phyloP scores from a whole-genome alignment of 331 rosid species.

The Saraca asoca region DNA sequence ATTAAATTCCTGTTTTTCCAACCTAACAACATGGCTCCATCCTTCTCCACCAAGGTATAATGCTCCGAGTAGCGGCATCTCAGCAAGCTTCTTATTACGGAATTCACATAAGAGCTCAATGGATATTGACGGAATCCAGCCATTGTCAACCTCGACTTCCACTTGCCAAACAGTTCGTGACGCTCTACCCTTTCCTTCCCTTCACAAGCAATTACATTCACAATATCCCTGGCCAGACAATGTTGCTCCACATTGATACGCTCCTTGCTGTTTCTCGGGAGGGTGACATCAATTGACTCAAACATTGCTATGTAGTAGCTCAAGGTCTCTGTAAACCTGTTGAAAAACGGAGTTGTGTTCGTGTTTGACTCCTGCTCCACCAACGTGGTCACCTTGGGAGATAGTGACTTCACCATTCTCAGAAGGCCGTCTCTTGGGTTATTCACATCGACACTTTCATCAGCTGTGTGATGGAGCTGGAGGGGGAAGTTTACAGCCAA shows the following conservation, averaged over 20 bases:
- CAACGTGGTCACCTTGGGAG: conserved; percentile 78
- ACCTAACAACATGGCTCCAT: conserved; percentile 89
- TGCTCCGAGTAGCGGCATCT: conserved; percentile 80
- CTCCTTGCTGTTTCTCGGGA: conserved; percentile 69
- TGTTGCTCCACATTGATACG: conserved; percentile 88
- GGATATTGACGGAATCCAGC: conserved; percentile 85
- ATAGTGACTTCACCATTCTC: conserved; percentile 77
- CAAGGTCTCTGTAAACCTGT: conserved; percentile 73
- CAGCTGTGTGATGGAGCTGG: conserved; percentile 95
- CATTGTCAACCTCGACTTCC: conserved; percentile 94
- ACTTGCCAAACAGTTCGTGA: conserved; percentile 91
- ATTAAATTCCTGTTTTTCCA: conserved; percentile 87
- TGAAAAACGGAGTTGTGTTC: conserved; percentile 85
- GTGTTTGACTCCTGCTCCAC: conserved; percentile 98
- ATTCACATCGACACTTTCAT: conserved; percentile 83
- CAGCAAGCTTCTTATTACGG: conserved; percentile 69
- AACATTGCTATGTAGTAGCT: conserved; percentile 91
- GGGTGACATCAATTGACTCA: conserved; percentile 82
- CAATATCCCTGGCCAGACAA: conserved; percentile 84
- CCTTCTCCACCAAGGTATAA: conserved; percentile 76
- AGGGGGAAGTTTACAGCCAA: conserved; percentile 91
- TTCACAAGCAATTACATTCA: conserved; percentile 86
- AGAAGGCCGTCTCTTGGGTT: conserved; percentile 88
- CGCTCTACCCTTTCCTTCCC: conserved; percentile 89
- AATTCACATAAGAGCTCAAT: conserved; percentile 82